phyloP scores from a whole-genome alignment of 352 stramenopile genomes.

The Globisporangium ultimum region DNA sequence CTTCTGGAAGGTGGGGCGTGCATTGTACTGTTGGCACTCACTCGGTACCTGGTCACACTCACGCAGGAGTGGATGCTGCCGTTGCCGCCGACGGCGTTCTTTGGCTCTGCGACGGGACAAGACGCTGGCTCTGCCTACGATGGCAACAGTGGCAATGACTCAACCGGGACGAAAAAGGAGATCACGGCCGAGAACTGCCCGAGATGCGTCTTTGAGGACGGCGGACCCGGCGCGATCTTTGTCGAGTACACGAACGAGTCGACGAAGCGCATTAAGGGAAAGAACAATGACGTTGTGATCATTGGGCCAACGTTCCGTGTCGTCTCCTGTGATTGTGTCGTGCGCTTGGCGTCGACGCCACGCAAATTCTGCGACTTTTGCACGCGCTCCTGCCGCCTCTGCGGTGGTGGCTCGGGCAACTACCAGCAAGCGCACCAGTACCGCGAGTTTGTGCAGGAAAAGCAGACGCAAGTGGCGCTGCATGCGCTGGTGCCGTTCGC shows the following conservation, averaged over 20 bases:
- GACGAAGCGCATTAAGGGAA: conserved; percentile 35
- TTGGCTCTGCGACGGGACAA: conserved; percentile 46
- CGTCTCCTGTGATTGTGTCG: conserved; percentile 81
- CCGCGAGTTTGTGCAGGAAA: conserved; percentile 69
- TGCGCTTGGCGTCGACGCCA: conserved; percentile 47
- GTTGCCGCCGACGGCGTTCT: conserved; percentile 71
- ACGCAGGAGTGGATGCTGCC: conserved; percentile 62
- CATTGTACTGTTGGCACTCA: conserved; percentile 33
- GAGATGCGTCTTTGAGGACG: conserved; percentile 81
- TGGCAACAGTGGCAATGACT: conserved; percentile 11
- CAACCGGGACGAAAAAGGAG: conserved; percentile 11
- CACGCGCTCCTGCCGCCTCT: conserved; percentile 62
- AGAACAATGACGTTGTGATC: conserved; percentile 46
- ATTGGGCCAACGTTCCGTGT: conserved; percentile 80
- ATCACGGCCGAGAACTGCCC: conserved; percentile 81
- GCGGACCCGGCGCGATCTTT: conserved; percentile 64
- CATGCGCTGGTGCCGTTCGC: conserved; percentile 53
- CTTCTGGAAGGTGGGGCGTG: conserved; percentile 39
- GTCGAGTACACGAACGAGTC: conserved; percentile 54
- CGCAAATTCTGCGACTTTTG: conserved; percentile 79
- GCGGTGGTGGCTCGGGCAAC: conserved; percentile 74
- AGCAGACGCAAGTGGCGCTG: conserved; percentile 45
- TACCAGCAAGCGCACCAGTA: conserved; percentile 72
- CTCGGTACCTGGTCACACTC: conserved; percentile 40
- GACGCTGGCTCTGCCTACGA: conserved; percentile 40